Evolutionary conservation across 352 stramenopile species (phyloP).

Genomic region (Phytophthora syringae): DNA sequence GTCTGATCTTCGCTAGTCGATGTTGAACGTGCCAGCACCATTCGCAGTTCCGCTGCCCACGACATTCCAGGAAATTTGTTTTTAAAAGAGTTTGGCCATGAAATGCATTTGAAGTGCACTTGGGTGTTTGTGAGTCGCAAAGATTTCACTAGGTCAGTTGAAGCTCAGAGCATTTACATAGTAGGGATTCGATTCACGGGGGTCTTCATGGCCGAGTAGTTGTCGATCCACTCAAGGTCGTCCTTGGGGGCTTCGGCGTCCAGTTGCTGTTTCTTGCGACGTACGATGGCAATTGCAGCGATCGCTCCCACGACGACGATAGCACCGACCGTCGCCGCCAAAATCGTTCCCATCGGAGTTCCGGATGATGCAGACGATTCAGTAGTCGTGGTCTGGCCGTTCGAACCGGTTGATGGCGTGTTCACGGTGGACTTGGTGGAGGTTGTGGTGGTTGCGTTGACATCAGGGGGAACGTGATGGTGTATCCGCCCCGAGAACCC

Average conservation of each 20-base stretch:
- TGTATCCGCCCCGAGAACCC: constrained; percentile 10
- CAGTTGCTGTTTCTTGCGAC: constrained; percentile 61
- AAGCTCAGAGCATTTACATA: constrained; percentile 20
- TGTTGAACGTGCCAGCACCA: constrained; percentile 4
- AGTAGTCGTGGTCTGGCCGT: constrained; percentile 14
- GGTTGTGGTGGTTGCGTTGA: constrained; percentile 12
- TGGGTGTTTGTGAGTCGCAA: neutral
- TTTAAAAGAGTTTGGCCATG: neutral
- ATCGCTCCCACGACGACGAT: constrained; percentile 32
- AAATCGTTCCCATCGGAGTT: constrained; percentile 10
- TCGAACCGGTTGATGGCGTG: constrained; percentile 10
- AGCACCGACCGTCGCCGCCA: constrained; percentile 22
- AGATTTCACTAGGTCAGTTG: neutral
- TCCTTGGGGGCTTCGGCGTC: constrained; percentile 38
- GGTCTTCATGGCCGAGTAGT: constrained; percentile 27
- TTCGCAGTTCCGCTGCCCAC: constrained; percentile 7
- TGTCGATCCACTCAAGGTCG: constrained; percentile 29
- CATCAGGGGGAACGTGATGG: constrained; percentile 22
- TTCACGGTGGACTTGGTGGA: constrained; percentile 17
- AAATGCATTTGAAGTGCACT: neutral
- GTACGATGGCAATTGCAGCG: constrained; percentile 47
- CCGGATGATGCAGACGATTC: constrained; percentile 7
- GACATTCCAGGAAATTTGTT: constrained; percentile 14
- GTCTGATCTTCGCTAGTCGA: neutral
- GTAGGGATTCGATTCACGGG: constrained; percentile 47